Evolutionary conservation across 257 asterid species (phyloP).

Genomic region (Solanum appendiculatum): DNA sequence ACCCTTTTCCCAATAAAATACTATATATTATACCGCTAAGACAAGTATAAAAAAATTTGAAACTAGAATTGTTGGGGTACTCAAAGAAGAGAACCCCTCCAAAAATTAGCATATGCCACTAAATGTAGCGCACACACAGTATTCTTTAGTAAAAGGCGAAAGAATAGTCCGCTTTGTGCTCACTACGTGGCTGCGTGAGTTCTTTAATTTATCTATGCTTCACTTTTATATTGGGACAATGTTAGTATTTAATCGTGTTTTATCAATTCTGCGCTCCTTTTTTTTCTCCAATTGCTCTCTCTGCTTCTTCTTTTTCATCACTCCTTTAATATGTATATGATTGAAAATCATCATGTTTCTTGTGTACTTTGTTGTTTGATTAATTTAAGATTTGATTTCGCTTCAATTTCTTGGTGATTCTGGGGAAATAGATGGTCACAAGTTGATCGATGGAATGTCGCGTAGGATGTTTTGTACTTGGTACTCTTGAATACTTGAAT

Average conservation of each 20-base stretch:
- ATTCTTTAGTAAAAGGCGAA: neutral
- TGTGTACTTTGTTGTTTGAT: neutral
- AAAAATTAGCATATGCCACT: neutral
- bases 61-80: neutral
- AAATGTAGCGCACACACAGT: neutral
- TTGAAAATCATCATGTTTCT: neutral
- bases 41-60: no score
- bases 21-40: no score
- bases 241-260: rapidly evolving
- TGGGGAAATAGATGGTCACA: neutral
- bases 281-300: no score
- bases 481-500: neutral
- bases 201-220: rapidly evolving
- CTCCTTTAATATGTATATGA: no score
- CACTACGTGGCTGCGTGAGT: neutral
- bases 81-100: neutral
- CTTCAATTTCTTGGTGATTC: neutral
- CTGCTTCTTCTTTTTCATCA: no score
- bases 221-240: neutral
- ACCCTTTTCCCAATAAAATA: no score
- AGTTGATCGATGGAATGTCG: neutral
- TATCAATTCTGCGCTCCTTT: no score
- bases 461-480: neutral
- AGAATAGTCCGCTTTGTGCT: neutral
- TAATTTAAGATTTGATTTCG: neutral